Percentiles rank a stretch among this genome's conserved stretches.
These are phyloP conservation scores for Warburgia ugandensis DNA, from an alignment of 164 flowering plant genomes.

Conservation along the genomic window DNA sequence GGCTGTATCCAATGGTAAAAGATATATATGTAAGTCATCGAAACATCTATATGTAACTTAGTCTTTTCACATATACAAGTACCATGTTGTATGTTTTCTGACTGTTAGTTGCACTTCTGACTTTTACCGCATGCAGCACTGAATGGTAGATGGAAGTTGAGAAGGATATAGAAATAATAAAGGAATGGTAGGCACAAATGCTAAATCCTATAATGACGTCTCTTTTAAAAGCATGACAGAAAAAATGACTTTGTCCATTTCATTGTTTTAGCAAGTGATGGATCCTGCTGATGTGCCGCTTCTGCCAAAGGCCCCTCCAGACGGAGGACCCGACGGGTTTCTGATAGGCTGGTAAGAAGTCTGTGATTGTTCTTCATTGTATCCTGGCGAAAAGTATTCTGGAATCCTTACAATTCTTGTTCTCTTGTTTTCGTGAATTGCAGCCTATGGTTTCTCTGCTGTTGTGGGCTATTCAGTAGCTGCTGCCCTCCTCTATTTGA, in stretches of 20 bases:
- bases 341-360: conserved; percentile 5
- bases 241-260: too few species aligned
- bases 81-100: background rate
- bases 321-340: background rate
- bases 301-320: background rate
- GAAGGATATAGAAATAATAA: too few species aligned
- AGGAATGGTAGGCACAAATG: too few species aligned
- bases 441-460: conserved; percentile 12
- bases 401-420: too few species aligned
- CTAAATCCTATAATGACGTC: too few species aligned
- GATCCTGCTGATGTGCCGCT: conserved; percentile 7
- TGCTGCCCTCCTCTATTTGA: conserved; percentile 16
- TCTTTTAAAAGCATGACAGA: too few species aligned
- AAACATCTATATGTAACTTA: too few species aligned
- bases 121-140: background rate
- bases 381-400: too few species aligned
- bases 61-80: background rate
- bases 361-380: background rate
- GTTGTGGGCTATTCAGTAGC: conserved; percentile 8
- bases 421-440: conserved; percentile 7
- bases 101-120: conserved; percentile 1
- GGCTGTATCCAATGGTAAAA: too few species aligned
- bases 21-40: too few species aligned
- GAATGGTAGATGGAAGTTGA: conserved; percentile 5
- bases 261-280: background rate